Conservation (phyloP, 2,329 filamentous ascomycete species). For the Monilinia fructicola region DNA sequence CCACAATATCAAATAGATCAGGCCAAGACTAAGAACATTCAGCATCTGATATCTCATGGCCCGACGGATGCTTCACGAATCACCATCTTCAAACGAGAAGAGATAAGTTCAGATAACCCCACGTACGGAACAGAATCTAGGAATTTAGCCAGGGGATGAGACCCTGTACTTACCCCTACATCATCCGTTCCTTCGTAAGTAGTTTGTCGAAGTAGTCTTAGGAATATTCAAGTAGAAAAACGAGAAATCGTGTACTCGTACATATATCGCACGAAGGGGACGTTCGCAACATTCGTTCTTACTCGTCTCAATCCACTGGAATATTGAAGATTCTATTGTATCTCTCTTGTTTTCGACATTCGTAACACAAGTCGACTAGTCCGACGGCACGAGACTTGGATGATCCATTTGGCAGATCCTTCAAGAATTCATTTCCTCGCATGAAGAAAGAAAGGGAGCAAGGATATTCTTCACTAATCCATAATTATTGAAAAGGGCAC, state of each 20-base stretch:
- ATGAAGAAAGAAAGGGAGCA: conserved; percentile 17
- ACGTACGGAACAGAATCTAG: not conserved
- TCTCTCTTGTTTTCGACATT: not conserved
- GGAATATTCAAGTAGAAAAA: not conserved
- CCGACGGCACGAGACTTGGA: not conserved
- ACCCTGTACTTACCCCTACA: not conserved
- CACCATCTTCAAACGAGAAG: conserved; percentile 1
- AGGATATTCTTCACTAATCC: conserved; percentile 16
- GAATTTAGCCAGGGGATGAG: not conserved
- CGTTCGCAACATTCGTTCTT: conserved; percentile 1
- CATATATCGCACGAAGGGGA: not conserved
- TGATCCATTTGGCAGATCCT: conserved; percentile 10
- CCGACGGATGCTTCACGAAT: conserved; percentile 1
- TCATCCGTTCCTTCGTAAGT: no score
- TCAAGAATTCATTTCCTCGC: conserved; percentile 9
- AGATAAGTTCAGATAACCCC: conserved; percentile 1
- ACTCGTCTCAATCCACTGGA: not conserved
- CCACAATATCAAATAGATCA: not conserved
- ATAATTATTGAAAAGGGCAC: conserved; percentile 6
- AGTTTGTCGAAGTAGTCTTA: no score
- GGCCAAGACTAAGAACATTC: not conserved
- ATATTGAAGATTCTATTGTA: not conserved
- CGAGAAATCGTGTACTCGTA: not conserved
- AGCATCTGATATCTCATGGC: not conserved
- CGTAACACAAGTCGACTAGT: not conserved